Evolutionary conservation across 208 protist species (phyloP), one percentile per base, ranked within the genome.

Genomic region (Eutreptiella sp.): DNA sequence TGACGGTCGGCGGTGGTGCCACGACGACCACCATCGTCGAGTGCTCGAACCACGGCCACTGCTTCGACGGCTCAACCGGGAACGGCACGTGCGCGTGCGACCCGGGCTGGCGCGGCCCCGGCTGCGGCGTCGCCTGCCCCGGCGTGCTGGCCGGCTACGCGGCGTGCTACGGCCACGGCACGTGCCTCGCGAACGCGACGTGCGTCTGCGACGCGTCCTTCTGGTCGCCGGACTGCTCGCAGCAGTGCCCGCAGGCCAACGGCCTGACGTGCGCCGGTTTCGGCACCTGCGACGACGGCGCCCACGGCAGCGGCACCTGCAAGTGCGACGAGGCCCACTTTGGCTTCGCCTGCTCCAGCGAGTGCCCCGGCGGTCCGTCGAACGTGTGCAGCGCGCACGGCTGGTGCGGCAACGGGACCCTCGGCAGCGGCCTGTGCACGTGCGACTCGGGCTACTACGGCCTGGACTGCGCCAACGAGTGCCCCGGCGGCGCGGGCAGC

Each of bases 131-230:
- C 16, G 9, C 21, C 16, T 48, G 43, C 43, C 26, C 43, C 7
- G 9, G 23, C 43, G 58, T 48, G 11, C 31, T 16, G 58, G 11
- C 11, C 50, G 14, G 45, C 43, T 9, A 64, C 45, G 16, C 58
- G 11, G 14, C 58, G 48, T 48, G 23, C 43, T 48, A 7, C 43
- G 23, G 23, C 43, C 43, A 48, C n/a, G 43, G 43, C 16, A 23
- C 16, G 26, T 48, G 43, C 43, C 19, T 28, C 26, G 19, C 19
- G 43, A 14, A n/a, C 9, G 16, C 9, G 19, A 9, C n/a, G 16
- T 48, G 43, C 43, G 19, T n/a, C 9, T 48, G 43, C 43, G 19
- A 48, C 7, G 5, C 43, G 16, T 14, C 19, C 21, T 48, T 29
- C 26, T 9, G 19, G 43, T 5, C 7, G 23, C 21, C 26, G 19